Base-by-base conservation (phyloP, 768 basidiomycete genomes). In the Gymnopilus dilepis region DNA sequence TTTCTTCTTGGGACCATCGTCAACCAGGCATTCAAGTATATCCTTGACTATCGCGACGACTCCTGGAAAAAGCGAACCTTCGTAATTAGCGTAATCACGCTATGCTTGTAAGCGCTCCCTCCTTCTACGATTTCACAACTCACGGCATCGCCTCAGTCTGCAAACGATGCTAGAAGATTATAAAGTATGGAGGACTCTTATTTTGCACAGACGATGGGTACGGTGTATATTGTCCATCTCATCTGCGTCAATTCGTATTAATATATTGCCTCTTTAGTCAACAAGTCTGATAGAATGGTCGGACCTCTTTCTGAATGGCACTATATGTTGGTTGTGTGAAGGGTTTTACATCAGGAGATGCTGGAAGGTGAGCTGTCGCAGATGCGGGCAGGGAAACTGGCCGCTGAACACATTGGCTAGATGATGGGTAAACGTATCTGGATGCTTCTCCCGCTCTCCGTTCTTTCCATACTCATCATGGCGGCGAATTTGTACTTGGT, bases 281-380 rank as follows among this genome's bases (percentile, higher is more conserved):
- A 73, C 74, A 2, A 81, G 75, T 58, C 67, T 67, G 0, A 75
- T 84, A 19, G 73, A 79, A 61, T 82, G 78, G 78, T 71, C 77
- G 0, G 82, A 83, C 52, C 64, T 84, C 34, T 79, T 84, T 56
- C 53, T 84, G 34, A 84, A 84, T 63, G 82, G 82, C 3, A 65
- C 78, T 8, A 78, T 85, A 37, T 80, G 77, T 63, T 71, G 77
- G 56, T 52, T 82, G 34, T 84, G 83, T 65, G 78, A 85, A 66
- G 69, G 74, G 3, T 85, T 81, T 61, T 82, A 82, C 43, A 79
- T 85, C 26, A 72, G 77, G 37, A 72, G 80, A 56, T 84, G 84
- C 59, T 86, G 83, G 81, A 82, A 81, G 77, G 85, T 81, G n/a
- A 11, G 63, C 51, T 28, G 21, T n/a, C 28, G 17, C 51, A 50